A percentile compares a stretch with the other conserved stretches of the same genome.
Evolutionary conservation across 768 basidiomycete species (phyloP).

Genomic region (Auriscalpium orientale): DNA sequence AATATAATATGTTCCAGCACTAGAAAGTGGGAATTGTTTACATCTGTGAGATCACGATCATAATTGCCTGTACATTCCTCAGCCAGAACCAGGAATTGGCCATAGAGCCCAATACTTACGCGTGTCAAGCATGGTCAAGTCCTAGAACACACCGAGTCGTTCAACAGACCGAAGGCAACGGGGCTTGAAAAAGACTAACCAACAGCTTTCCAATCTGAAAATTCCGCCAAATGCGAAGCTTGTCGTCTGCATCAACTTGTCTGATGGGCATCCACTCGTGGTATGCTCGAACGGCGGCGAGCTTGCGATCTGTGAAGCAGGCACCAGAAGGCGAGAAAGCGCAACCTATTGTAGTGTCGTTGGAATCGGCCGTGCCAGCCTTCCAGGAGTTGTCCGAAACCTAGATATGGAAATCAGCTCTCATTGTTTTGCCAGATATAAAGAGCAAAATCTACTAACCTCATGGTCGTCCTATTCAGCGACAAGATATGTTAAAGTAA

Average conservation of each 20-base stretch:
- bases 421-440: too few species aligned
- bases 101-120: conserved; percentile 24
- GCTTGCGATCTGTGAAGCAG: conserved; percentile 52
- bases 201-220: conserved; percentile 59
- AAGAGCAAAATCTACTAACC: conserved; percentile 18
- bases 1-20: background rate
- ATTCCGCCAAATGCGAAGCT: conserved; percentile 54
- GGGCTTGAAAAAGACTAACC: conserved; percentile 8
- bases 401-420: conserved; percentile 19
- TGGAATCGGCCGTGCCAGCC: conserved; percentile 46
- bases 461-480: conserved; percentile 42
- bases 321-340: conserved; percentile 44
- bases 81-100: background rate
- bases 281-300: conserved; percentile 50
- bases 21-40: conserved; percentile 18
- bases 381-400: conserved; percentile 54
- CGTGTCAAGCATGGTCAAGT: conserved; percentile 56
- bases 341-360: conserved; percentile 44
- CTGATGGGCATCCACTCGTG: conserved; percentile 61
- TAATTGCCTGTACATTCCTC: conserved; percentile 32
- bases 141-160: conserved; percentile 15
- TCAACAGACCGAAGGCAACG: background rate
- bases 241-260: conserved; percentile 45
- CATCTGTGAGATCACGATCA: conserved; percentile 50
- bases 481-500: too few species aligned